Percentiles rank a stretch among this genome's conserved stretches.
These are phyloP conservation scores for Fusarium sp. DNA, from an alignment of 2,329 filamentous ascomycete species.

Conservation along the genomic window DNA sequence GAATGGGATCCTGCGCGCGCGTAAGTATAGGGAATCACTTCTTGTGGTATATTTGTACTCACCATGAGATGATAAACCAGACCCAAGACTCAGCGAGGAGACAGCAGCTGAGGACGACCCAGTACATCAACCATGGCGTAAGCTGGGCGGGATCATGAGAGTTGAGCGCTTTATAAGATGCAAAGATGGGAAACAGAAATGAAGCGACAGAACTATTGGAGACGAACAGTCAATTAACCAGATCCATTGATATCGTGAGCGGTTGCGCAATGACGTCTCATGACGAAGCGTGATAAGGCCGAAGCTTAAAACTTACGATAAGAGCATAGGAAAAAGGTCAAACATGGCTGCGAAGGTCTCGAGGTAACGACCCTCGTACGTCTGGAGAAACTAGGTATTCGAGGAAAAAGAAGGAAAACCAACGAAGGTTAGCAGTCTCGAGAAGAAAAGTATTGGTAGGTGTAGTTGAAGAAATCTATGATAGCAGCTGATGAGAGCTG, in stretches of 20 bases:
- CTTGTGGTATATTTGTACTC: background rate
- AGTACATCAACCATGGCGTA: constrained; percentile 99
- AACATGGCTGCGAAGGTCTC: constrained; percentile 68
- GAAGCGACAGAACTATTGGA: constrained; percentile 79
- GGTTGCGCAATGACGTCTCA: constrained; percentile 37
- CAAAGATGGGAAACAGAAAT: constrained; percentile 94
- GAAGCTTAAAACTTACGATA: constrained; percentile 71
- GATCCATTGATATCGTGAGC: constrained; percentile 11
- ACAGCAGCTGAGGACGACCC: constrained; percentile 88
- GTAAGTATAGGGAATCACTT: background rate
- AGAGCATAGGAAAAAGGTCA: constrained; percentile 79
- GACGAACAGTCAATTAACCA: constrained; percentile 19
- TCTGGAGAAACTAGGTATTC: background rate
- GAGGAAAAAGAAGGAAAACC: background rate
- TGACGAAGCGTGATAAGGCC: constrained; percentile 34
- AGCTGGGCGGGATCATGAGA: constrained; percentile 89
- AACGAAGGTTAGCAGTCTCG: background rate
- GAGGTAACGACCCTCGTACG: constrained; percentile 16
- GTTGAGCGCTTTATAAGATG: constrained; percentile 97
- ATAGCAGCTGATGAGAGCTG: constrained; percentile 13
- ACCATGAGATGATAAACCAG: constrained; percentile 86
- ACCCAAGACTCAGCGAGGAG: constrained; percentile 88
- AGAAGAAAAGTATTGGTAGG: background rate
- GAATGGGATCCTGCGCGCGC: constrained; percentile 78
- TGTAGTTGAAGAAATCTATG: constrained; percentile 16